Evolutionary conservation across 2,329 filamentous ascomycete species (phyloP).

Genomic region (Exophiala lecanii-corni): DNA sequence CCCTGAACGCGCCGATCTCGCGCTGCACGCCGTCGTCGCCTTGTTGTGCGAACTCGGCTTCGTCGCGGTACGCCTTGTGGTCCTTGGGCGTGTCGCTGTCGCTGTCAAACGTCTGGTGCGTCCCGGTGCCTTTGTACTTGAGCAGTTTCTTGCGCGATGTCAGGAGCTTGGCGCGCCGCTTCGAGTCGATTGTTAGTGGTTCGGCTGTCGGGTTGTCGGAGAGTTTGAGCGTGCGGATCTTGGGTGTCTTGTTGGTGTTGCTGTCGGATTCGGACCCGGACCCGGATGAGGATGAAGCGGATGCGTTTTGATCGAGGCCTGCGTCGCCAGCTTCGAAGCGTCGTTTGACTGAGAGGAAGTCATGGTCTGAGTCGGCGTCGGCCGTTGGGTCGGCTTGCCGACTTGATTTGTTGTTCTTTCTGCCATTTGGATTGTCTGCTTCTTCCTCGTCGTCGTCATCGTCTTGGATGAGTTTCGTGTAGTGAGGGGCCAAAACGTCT

Average conservation of each 20-base stretch:
- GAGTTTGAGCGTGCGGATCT: conserved; percentile 47
- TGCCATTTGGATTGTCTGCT: conserved; percentile 11
- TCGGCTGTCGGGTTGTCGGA: conserved; percentile 56
- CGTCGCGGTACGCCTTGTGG: conserved; percentile 81
- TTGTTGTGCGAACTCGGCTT: conserved; percentile 70
- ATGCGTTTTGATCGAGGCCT: conserved; percentile 42
- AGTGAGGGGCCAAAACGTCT: conserved; percentile 90
- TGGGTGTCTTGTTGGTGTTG: conserved; percentile 31
- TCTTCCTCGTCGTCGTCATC: conserved; percentile 44
- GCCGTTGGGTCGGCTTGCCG: conserved; percentile 20
- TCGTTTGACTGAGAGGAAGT: conserved; percentile 84
- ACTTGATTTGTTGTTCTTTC: conserved; percentile 25
- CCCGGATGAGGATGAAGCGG: conserved; percentile 31
- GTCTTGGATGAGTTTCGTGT: conserved; percentile 74
- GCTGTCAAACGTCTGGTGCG: conserved; percentile 84
- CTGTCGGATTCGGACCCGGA: not conserved
- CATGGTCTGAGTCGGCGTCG: conserved; percentile 60
- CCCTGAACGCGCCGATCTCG: conserved; percentile 61
- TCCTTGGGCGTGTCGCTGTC: conserved; percentile 60
- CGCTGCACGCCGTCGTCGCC: conserved; percentile 74
- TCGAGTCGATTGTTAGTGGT: conserved; percentile 81
- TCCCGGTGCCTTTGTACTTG: conserved; percentile 82
- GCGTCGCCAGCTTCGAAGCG: conserved; percentile 69
- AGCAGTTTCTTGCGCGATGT: conserved; percentile 90
- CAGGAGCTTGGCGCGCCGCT: conserved; percentile 91